Evolutionary conservation across 129 eudicot species (phyloP), one percentile per base, ranked within the genome.

Genomic region (Chrysanthemum seticuspe): DNA sequence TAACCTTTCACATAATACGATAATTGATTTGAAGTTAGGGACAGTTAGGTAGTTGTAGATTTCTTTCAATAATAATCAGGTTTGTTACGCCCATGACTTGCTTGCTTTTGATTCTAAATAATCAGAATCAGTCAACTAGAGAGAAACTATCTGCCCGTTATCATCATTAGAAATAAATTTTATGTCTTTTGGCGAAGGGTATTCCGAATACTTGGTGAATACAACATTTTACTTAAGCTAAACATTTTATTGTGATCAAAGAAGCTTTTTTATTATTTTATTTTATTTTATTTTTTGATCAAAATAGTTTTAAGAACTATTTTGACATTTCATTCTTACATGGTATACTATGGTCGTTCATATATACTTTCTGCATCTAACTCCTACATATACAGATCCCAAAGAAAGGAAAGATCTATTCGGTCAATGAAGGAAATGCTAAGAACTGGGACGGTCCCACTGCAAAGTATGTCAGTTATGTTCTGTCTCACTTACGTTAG

Each of bases 381-480:
- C 70, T 25, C 34, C 61, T 67, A 53, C 31, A 13, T 76, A 25
- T 67, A 59, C 86, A 94, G 99, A 84, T 86, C 27, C 99, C 99
- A 2, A 94, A 85, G 75, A 88, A 88, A 78, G 99, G 99, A 57
- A 94, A 88, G 81, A 90, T 90, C 67, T 94, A 94, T 72, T 94
- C 99, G 11, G 99, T 94, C 16, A 94, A 94, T 76, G 99, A 94
- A 86, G 99, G 99, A 80, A 94, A 94, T 81, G 97, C 99, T 12
- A 90, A 86, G 81, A 90, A 94, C 76, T 94, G 99, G 99, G 99
- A 94, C 79, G 83, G 79, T 67, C 96, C 99, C 50, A 94, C 97
- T 21, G 83, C 97, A 19, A 88, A 88, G 99, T 94, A 90, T 59
- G 85, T 15, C 3, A n/a, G 40, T 72, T 52, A 58, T 48, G 3